Evolutionary conservation across 805 yeast genomes (phyloP).

Genomic region (Tetrapisispora arboricola): DNA sequence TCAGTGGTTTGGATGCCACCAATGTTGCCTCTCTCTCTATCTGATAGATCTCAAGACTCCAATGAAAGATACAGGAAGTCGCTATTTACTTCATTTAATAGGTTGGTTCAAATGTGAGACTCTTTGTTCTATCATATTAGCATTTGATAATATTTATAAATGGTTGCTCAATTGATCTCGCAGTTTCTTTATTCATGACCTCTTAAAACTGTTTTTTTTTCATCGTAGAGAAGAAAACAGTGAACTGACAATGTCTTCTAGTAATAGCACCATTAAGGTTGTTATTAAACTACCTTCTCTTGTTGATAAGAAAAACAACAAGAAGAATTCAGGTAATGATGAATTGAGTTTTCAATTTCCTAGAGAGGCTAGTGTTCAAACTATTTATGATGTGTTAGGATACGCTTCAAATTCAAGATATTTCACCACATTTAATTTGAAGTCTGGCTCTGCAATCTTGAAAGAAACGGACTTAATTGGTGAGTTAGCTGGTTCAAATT

Average conservation of each 20-base stretch:
- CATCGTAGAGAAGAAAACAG: too few species aligned
- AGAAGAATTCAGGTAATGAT: slow-evolving; percentile 5
- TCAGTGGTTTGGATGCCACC: too few species aligned
- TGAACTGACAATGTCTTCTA: not conserved
- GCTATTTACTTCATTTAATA: too few species aligned
- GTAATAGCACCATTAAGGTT: slow-evolving; percentile 10
- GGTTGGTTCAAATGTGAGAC: too few species aligned
- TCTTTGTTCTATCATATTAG: too few species aligned
- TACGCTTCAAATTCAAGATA: slow-evolving; percentile 21
- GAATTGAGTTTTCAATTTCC: slow-evolving; percentile 18
- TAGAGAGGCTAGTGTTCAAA: slow-evolving; percentile 20
- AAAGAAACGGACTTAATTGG: slow-evolving; percentile 13
- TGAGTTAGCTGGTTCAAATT: slow-evolving; percentile 9
- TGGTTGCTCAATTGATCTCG: too few species aligned
- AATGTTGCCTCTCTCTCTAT: too few species aligned
- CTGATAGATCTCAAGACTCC: too few species aligned
- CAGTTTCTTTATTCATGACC: too few species aligned
- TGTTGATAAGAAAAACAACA: slow-evolving; percentile 7
- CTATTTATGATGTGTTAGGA: slow-evolving; percentile 19
- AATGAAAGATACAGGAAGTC: too few species aligned
- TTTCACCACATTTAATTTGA: slow-evolving; percentile 22
- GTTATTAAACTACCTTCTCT: slow-evolving; percentile 14
- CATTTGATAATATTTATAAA: too few species aligned
- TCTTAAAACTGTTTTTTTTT: too few species aligned
- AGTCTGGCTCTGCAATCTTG: slow-evolving; percentile 10